Conservation (phyloP, 228 moss, liverwort and hornwort genomes). For the Sphagnum magellanicum region DNA sequence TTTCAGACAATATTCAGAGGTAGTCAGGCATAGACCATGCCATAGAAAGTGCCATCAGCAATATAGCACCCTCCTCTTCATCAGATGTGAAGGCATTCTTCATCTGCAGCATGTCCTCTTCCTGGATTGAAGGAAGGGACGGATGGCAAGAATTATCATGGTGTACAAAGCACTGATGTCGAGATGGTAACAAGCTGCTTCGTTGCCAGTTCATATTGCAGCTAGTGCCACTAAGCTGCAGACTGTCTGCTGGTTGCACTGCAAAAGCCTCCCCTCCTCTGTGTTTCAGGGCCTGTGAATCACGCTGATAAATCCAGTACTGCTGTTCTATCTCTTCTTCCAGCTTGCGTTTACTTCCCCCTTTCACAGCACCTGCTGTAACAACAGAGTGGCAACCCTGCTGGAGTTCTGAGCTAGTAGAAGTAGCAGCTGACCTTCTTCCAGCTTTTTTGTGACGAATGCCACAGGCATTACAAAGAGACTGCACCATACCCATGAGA, state of each 20-base stretch:
- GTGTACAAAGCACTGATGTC: slow-evolving; percentile 10
- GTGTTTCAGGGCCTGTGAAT: slow-evolving; percentile 8
- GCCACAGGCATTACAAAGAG: slow-evolving; percentile 77
- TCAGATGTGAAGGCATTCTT: slow-evolving; percentile 28
- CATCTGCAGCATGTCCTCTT: slow-evolving; percentile 17
- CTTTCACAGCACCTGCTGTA: slow-evolving; percentile 8
- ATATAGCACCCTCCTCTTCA: slow-evolving; percentile 55
- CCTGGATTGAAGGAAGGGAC: slow-evolving; percentile 9
- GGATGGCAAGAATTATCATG: slow-evolving; percentile 5
- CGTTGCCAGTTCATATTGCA: slow-evolving; percentile 52
- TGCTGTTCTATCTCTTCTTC: slow-evolving; percentile 18
- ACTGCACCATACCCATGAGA: slow-evolving; percentile 15
- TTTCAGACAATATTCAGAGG: no score
- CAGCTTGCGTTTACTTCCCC: slow-evolving; percentile 29
- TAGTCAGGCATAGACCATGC: no score
- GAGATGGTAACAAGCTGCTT: slow-evolving; percentile 10
- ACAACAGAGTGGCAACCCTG: slow-evolving; percentile 14
- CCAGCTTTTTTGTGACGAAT: slow-evolving; percentile 76
- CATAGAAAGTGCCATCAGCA: slow-evolving; percentile 44
- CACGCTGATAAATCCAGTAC: slow-evolving; percentile 25
- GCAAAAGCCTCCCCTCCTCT: slow-evolving; percentile 33
- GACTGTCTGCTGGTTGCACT: slow-evolving; percentile 17
- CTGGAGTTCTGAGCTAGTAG: slow-evolving; percentile 21
- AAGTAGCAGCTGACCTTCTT: slow-evolving; percentile 35
- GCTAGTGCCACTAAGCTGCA: slow-evolving; percentile 27